Conservation (phyloP, 2,329 filamentous ascomycete species). For the Pyrenophora teres region DNA sequence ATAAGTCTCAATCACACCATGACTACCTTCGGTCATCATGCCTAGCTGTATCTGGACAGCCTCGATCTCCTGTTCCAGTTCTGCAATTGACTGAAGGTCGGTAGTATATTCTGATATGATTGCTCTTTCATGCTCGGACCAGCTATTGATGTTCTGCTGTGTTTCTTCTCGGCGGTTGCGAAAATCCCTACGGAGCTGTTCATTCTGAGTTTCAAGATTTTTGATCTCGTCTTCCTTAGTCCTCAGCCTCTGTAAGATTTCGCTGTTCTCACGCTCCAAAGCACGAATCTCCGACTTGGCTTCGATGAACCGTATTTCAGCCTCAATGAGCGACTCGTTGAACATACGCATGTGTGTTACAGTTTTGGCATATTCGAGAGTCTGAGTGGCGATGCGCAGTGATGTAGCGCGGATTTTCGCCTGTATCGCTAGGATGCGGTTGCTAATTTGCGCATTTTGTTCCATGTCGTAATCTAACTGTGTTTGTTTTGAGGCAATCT, state of each 20-base stretch:
- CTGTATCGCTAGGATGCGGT: conserved; percentile 57
- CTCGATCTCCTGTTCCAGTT: conserved; percentile 73
- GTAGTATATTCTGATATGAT: conserved; percentile 25
- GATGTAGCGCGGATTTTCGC: conserved; percentile 44
- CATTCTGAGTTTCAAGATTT: conserved; percentile 21
- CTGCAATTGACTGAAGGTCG: conserved; percentile 50
- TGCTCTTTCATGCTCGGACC: conserved; percentile 33
- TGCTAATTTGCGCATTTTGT: conserved; percentile 50
- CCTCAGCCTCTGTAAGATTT: conserved; percentile 43
- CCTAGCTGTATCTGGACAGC: conserved; percentile 76
- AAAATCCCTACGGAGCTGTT: conserved; percentile 16
- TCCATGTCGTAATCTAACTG: conserved; percentile 52
- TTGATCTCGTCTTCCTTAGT: conserved; percentile 22
- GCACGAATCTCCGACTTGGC: conserved; percentile 77
- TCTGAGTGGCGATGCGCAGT: conserved; percentile 46
- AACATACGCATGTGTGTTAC: conserved; percentile 66
- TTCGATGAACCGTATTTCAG: conserved; percentile 74
- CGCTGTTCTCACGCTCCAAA: conserved; percentile 66
- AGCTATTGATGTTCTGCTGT: conserved; percentile 18
- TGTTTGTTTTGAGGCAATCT: conserved; percentile 59
- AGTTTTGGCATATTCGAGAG: conserved; percentile 62
- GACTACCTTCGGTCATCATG: conserved; percentile 78
- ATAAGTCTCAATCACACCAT: conserved; percentile 75
- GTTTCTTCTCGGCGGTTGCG: conserved; percentile 22
- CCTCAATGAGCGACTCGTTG: conserved; percentile 69